Evolutionary conservation across 2,329 filamentous ascomycete species (phyloP).

Genomic region (Alternaria burnsii): DNA sequence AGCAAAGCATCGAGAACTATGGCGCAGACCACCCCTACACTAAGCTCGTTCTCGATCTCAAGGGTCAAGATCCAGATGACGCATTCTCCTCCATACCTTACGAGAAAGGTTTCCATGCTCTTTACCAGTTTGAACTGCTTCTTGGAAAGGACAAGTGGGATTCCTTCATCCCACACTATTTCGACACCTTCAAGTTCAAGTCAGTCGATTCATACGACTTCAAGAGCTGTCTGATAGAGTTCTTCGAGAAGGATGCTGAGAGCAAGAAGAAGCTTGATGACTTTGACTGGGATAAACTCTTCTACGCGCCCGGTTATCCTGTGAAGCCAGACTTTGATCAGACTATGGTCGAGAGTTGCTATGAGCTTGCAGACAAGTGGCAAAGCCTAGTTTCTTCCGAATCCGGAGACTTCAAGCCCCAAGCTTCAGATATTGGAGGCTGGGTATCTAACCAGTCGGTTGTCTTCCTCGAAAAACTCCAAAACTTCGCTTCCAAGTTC

Average conservation of each 20-base stretch:
- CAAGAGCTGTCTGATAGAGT: conserved; percentile 84
- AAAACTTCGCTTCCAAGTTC: conserved; percentile 72
- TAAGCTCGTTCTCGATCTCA: conserved; percentile 85
- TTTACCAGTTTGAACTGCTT: conserved; percentile 88
- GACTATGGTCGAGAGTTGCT: conserved; percentile 83
- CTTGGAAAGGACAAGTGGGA: conserved; percentile 89
- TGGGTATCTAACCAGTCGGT: conserved; percentile 90
- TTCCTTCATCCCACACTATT: conserved; percentile 95
- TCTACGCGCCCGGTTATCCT: conserved; percentile 87
- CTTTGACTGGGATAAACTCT: conserved; percentile 90
- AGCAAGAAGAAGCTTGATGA: conserved; percentile 69
- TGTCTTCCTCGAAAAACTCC: conserved; percentile 85
- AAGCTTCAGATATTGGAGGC: conserved; percentile 70
- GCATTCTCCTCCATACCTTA: conserved; percentile 93
- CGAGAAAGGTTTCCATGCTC: conserved; percentile 94
- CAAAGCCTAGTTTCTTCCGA: conserved; percentile 58
- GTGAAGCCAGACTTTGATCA: conserved; percentile 93
- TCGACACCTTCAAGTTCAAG: conserved; percentile 82
- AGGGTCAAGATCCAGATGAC: conserved; percentile 93
- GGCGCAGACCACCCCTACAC: conserved; percentile 91
- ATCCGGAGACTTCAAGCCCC: conserved; percentile 64
- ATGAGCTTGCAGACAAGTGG: conserved; percentile 84
- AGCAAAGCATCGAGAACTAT: conserved; percentile 80
- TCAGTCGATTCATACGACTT: conserved; percentile 95
- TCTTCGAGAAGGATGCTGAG: conserved; percentile 76